Conservation (phyloP, 352 stramenopile species). For the Thraustochytrium sp. region DNA sequence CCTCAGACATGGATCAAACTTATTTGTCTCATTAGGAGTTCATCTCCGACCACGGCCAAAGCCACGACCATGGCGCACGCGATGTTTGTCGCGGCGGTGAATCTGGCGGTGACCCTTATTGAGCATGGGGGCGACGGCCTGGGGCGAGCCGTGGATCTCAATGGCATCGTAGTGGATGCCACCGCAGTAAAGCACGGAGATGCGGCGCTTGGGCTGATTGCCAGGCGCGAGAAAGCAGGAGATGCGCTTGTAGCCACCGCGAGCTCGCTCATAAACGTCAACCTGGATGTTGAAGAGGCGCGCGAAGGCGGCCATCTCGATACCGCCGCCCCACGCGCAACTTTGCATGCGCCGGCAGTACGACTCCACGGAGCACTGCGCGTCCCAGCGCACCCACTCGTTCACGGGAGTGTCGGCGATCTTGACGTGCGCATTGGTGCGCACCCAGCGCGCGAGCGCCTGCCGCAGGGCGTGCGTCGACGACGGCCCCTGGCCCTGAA, state of each 20-base stretch:
- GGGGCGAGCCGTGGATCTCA: not conserved
- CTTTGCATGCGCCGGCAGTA: slow-evolving; percentile 46
- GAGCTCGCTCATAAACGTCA: slow-evolving; percentile 49
- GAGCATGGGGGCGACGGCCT: too few species aligned
- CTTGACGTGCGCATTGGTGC: slow-evolving; percentile 28
- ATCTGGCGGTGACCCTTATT: too few species aligned
- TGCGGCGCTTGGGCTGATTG: not conserved
- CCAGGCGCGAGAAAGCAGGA: slow-evolving; percentile 45
- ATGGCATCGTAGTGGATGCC: slow-evolving; percentile 51
- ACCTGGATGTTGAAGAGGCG: slow-evolving; percentile 44
- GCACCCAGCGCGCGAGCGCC: slow-evolving; percentile 39
- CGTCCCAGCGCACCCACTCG: slow-evolving; percentile 51
- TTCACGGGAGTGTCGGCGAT: slow-evolving; percentile 48
- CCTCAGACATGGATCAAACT: too few species aligned
- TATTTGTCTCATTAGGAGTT: too few species aligned
- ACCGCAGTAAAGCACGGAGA: slow-evolving; percentile 50
- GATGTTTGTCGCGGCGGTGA: too few species aligned
- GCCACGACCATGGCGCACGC: too few species aligned
- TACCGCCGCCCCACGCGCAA: slow-evolving; percentile 50
- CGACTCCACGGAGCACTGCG: slow-evolving; percentile 16
- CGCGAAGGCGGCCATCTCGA: slow-evolving; percentile 49
- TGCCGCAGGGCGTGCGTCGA: slow-evolving; percentile 39
- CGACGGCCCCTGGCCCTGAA: not conserved
- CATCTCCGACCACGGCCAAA: too few species aligned
- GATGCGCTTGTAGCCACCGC: slow-evolving; percentile 47